Evolutionary conservation across 192 early-diverging fungal genomes (phyloP), one percentile per base, ranked within the genome.

Genomic region (Coemansia sp.): DNA sequence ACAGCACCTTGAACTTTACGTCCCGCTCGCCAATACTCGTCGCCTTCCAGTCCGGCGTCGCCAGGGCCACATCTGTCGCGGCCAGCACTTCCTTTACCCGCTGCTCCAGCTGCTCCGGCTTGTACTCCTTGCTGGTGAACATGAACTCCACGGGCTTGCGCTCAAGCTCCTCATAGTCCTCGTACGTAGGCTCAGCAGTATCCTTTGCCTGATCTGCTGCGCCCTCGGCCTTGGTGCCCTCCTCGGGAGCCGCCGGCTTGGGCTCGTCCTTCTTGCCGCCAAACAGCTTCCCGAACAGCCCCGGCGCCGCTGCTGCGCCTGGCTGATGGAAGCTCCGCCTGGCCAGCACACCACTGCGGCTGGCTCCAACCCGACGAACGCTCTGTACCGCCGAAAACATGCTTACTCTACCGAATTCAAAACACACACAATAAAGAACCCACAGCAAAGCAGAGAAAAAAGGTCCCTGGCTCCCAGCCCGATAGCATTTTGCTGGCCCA

Each of bases 1-100:
- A 50, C n/a, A 74, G 59, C 8, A 74, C 54, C 58, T 57, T 59
- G 35, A 67, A 32, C 45, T 74, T 74, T 14, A 50, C 32, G 3
- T 55, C 53, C 36, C 28, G 50, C 1, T 56, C 49, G 20, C 38
- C 53, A 12, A 72, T 39, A 5, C 33, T 38, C 7, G 68, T 72
- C 10, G 48, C n/a, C 38, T 52, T 72, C 68, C 68, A 72, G 38
- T 72, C 57, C 1, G 32, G 29, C 25, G 23, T 25, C 9, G 54
- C 48, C 30, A 60, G 22, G 0, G 47, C 5, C 13, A 72, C 53
- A 12, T 61, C 26, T 25, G 51, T 32, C 19, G 21, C 38, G 9
- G 16, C 27, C 25, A 72, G 38, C 0, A 64, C 27, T 9, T 22
- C 11, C 19, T 42, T 37, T 21, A 71, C 37, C 17, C 55, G 51